A percentile compares a stretch with the other conserved stretches of the same genome.
These are phyloP conservation scores for Viola odorata DNA, from an alignment of 345 rosid genomes.

Conservation along the genomic window DNA sequence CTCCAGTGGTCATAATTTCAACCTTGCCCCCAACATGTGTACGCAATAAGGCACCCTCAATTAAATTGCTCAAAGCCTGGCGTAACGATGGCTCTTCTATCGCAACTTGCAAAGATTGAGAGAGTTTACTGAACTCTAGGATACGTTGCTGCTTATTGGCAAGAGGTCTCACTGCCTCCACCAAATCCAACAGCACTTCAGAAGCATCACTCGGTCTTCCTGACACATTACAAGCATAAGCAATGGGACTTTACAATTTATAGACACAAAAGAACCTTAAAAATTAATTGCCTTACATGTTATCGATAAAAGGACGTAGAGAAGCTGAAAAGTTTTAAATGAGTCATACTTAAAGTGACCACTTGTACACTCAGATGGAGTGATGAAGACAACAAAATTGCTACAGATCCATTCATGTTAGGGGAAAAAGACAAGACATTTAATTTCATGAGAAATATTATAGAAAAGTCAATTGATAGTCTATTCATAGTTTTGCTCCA, in stretches of 20 bases:
- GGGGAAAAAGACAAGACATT: too few species aligned
- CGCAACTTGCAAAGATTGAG: slow-evolving; percentile 61
- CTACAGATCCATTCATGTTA: too few species aligned
- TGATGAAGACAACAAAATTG: too few species aligned
- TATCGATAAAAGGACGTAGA: background rate
- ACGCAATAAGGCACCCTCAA: slow-evolving; percentile 92
- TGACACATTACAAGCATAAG: slow-evolving; percentile 59
- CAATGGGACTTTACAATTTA: slow-evolving; percentile 6
- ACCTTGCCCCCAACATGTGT: slow-evolving; percentile 76
- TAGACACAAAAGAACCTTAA: slow-evolving; percentile 7
- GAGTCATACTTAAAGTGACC: background rate
- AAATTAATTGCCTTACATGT: slow-evolving; percentile 1
- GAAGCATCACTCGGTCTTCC: slow-evolving; percentile 92
- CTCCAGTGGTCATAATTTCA: slow-evolving; percentile 57
- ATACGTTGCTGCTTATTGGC: slow-evolving; percentile 69
- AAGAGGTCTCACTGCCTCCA: slow-evolving; percentile 74
- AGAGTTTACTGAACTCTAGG: slow-evolving; percentile 50
- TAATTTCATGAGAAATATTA: too few species aligned
- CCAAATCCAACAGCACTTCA: slow-evolving; percentile 65
- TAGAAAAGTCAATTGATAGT: too few species aligned
- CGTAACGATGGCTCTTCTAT: slow-evolving; percentile 81
- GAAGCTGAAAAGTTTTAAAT: background rate
- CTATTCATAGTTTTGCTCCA: too few species aligned
- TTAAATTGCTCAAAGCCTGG: slow-evolving; percentile 88
- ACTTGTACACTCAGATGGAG: too few species aligned